Base-by-base conservation (phyloP, 352 stramenopile species). In the Blastocystis hominis region DNA sequence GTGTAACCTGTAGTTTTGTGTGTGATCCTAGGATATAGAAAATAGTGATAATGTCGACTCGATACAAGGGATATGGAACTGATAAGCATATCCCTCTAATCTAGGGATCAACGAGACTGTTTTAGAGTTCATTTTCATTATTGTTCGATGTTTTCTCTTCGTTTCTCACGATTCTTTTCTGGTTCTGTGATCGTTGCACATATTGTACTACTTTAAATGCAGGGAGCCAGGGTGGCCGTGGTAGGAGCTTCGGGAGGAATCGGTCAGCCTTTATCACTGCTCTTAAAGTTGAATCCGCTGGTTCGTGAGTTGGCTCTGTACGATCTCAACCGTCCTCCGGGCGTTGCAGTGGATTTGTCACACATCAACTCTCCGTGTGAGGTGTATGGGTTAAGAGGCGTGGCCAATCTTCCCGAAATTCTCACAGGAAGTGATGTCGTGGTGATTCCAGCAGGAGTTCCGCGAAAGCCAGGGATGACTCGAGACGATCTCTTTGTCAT, bases 361-460 rank as follows among this genome's bases (percentile, higher is more conserved):
- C 86, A 90, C 66, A 88, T 90, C 64, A 64, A 89, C 46, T 91
- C 88, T 53, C 46, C 66, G 13, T 90, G 56, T 46, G 78, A 90
- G 75, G 90, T 92, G 24, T 89, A 69, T 13, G 90, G 90, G 20
- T 72, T 90, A 68, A 84, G 90, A 66, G 91, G 91, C 34, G 68
- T 86, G 24, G 75, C 89, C 34, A 86, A 91, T 44, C 89, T 92
- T 38, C 86, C 53, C 17, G 69, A 84, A 46, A 88, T 91, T 20
- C 81, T 94, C 20, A 63, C 91, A 46, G 96, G 94, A 80, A 91
- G 91, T n/a, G 94, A 98, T 88, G 92, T 98, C 24, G 97, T 99
- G 64, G 95, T 99, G 42, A 98, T 99, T 91, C 96, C 97, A 3
- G 97, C 97, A 30, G 97, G 97, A 79, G 96, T 99, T 76, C 97